phyloP scores from a whole-genome alignment of 371 early-diverging fungal genomes.

The Zopfochytrium polystomum region DNA sequence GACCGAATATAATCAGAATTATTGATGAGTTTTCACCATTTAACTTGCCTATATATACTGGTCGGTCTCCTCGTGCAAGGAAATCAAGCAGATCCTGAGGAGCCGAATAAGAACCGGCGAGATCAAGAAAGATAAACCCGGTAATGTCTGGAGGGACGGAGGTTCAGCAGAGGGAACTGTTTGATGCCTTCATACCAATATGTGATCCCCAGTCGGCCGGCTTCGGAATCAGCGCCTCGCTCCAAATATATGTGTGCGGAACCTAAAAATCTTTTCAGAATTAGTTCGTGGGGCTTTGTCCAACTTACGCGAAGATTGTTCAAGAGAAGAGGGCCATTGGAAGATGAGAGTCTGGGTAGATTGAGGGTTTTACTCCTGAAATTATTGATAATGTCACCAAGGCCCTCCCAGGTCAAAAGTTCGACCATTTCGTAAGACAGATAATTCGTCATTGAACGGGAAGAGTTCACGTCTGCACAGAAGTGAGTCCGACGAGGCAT shows the following conservation, averaged over 20 bases:
- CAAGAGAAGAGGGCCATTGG: slow-evolving; percentile 14
- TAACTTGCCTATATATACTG: slow-evolving; percentile 86
- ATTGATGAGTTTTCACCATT: too few relatives aligned
- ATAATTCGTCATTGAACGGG: slow-evolving; percentile 19
- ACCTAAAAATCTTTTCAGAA: too few relatives aligned
- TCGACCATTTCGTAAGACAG: slow-evolving; percentile 33
- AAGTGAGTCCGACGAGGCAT: too few relatives aligned
- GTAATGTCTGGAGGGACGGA: too few relatives aligned
- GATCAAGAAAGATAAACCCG: too few relatives aligned
- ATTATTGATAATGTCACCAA: too few relatives aligned
- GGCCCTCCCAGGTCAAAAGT: slow-evolving; percentile 31
- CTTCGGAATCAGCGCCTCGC: too few relatives aligned
- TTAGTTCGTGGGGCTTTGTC: too few relatives aligned
- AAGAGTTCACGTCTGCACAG: too few relatives aligned
- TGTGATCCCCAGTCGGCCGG: slow-evolving; percentile 36
- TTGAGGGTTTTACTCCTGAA: slow-evolving; percentile 25
- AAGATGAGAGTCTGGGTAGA: slow-evolving; percentile 14
- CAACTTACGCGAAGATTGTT: slow-evolving; percentile 13
- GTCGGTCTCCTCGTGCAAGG: slow-evolving; percentile 55
- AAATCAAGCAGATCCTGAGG: slow-evolving; percentile 58
- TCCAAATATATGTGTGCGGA: slow-evolving; percentile 23
- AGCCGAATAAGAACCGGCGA: slow-evolving; percentile 43
- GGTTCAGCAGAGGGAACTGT: too few relatives aligned
- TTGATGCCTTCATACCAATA: too few relatives aligned
- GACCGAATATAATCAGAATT: too few relatives aligned